Percentiles rank a stretch among this genome's conserved stretches.
Evolutionary conservation across 2,329 filamentous ascomycete species (phyloP).

Genomic region (Xylaria sp.): DNA sequence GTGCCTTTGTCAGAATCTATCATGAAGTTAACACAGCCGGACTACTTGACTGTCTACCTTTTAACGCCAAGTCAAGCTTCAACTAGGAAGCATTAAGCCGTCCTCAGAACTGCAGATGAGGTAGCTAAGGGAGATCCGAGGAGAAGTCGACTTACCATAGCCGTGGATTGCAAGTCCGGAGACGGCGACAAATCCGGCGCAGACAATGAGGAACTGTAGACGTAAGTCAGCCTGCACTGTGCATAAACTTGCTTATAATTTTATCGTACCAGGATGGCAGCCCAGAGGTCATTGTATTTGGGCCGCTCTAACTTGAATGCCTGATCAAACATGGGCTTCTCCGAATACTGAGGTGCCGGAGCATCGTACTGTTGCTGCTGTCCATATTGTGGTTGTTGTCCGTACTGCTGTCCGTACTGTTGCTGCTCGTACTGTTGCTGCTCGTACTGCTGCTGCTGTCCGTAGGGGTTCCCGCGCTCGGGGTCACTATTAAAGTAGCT

Average conservation of each 20-base stretch:
- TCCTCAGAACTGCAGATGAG: not conserved
- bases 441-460: slow-evolving; percentile 27
- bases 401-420: slow-evolving; percentile 19
- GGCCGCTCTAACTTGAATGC: slow-evolving; percentile 83
- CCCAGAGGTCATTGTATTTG: slow-evolving; percentile 94
- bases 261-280: slow-evolving; percentile 74
- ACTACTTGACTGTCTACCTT: not conserved
- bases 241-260: not conserved
- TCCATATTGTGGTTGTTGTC: slow-evolving; percentile 19
- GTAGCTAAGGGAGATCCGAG: not conserved
- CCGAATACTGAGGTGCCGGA: slow-evolving; percentile 39
- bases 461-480: slow-evolving; percentile 37
- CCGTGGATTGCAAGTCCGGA: slow-evolving; percentile 80
- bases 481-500: slow-evolving; percentile 42
- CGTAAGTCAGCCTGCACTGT: slow-evolving; percentile 18
- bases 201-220: slow-evolving; percentile 73
- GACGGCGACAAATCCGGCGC: slow-evolving; percentile 79
- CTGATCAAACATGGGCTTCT: slow-evolving; percentile 76
- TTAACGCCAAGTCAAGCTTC: slow-evolving; percentile 12
- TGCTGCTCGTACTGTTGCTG: slow-evolving; percentile 30
- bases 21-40: slow-evolving; percentile 23
- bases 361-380: slow-evolving; percentile 34
- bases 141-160: slow-evolving; percentile 63
- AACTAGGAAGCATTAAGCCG: not conserved
- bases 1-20: slow-evolving; percentile 64